Base-by-base conservation (phyloP, 352 stramenopile genomes). In the Globisporangium recalcitrans region DNA sequence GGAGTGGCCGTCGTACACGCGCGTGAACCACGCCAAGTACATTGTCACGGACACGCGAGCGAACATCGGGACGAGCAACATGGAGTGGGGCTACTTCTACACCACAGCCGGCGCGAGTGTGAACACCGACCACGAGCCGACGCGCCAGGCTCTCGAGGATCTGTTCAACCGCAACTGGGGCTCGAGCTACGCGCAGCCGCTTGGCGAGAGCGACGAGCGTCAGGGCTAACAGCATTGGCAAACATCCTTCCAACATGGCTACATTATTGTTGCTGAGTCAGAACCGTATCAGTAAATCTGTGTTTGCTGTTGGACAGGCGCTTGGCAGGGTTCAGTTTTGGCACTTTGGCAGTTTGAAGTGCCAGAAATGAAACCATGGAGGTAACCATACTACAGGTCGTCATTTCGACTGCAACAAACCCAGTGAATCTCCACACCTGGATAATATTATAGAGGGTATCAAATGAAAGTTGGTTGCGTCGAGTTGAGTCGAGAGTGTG, bases 41-140 rank as follows among this genome's bases (percentile, higher is more conserved):
- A 88, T 94, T 65, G 82, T 94, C 56, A 91, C 76, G 0, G 85
- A 94, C 65, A 38, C 62, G 60, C 82, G 81, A n/a, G 81, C 77
- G 31, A 94, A 94, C 63, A 69, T 94, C n/a, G 83, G 85, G 24
- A 93, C 83, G 34, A 93, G 83, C 63, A 94, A 94, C 68, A 92
- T 91, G 80, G 80, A 90, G 70, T 91, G 85, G 85, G 78, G 81
- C 10, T 94, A 94, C 64, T 94, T 93, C 62, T 88, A 94, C 75
- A 88, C 85, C 16, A 93, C 83, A 11, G 82, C 85, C 22, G 85
- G 83, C 19, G 78, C 76, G 22, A 91, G 81, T 38, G 65, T 94
- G 27, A 93, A 94, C 61, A 91, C 80, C n/a, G 77, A 93, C 60
- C 72, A 90, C 64, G 68, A 80, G 32, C 32, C 63, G 13, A 87